Base-by-base conservation (phyloP, 371 early-diverging fungal species). In the Lichtheimia corymbifera region DNA sequence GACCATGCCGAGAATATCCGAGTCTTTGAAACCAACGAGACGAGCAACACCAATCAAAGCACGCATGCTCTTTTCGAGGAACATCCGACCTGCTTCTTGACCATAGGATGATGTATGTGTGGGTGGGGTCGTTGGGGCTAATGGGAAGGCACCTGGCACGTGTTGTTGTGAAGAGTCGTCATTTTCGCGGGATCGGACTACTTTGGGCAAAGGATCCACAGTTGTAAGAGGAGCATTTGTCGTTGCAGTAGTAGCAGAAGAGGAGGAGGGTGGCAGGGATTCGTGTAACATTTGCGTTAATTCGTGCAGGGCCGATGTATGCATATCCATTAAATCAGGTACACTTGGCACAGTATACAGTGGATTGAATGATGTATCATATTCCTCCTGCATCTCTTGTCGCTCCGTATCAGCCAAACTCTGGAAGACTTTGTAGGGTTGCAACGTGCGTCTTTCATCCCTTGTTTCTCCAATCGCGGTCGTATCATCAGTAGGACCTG, bases 331-430 rank as follows among this genome's bases (percentile, higher is more conserved):
- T n/a, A 81, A 51, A 49, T 78, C 74, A 17, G 78, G 78, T 17
- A 81, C 76, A 57, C 82, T 81, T 14, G 82, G 82, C 0, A 81
- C 82, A n/a, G 78, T 78, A 42, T 72, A 76, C 5, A 81, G 61
- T 9, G 82, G 82, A 47, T 81, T 81, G 43, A 73, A 76, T 0
- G 76, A 74, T 40, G 72, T 72, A 54, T 81, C 82, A 35, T 80
- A 81, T 60, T 80, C 80, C 61, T 80, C 80, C 17, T 74, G 70
- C 43, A 71, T 64, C 61, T 80, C 81, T 42, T 74, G 70, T 47
- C 45, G 49, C 35, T 61, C 15, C 50, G 24, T 50, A 55, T 63
- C 24, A 18, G 50, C 42, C 41, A 62, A 50, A 22, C 53, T 50
- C 22, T 55, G 57, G 56, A 59, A 57, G 13, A 51, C 61, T 3